phyloP scores from a whole-genome alignment of 1,139 yeast species.

The Pneumocystis murina region DNA sequence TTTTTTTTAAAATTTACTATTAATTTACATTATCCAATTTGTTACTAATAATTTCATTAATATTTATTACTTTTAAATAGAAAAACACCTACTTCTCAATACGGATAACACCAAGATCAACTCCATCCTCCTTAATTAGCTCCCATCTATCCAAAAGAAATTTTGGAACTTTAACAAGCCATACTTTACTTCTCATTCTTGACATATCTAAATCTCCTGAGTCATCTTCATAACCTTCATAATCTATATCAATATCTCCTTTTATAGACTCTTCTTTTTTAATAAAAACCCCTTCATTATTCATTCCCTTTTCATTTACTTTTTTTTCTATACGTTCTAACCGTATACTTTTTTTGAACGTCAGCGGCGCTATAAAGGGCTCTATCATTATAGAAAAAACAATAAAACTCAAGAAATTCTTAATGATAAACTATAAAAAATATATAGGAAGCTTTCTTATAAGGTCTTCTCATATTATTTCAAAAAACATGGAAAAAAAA shows the following conservation, averaged over 20 bases:
- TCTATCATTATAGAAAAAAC: neutral
- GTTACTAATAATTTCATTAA: slow-evolving; percentile 1
- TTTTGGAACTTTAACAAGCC: slow-evolving; percentile 85
- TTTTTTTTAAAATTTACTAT: neutral
- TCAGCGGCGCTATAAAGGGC: neutral
- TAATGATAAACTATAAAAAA: neutral
- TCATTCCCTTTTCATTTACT: neutral
- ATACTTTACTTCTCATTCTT: slow-evolving; percentile 39
- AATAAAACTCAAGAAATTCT: neutral
- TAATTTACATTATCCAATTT: slow-evolving; percentile 1
- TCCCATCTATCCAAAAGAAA: slow-evolving; percentile 76
- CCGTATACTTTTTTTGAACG: neutral
- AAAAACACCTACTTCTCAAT: slow-evolving; percentile 24
- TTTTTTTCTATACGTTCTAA: neutral
- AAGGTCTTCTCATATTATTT: neutral
- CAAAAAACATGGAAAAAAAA: neutral
- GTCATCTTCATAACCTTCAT: slow-evolving; percentile 18
- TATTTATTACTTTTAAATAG: slow-evolving; percentile 18
- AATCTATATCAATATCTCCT: slow-evolving; percentile 12
- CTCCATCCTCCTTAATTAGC: slow-evolving; percentile 45
- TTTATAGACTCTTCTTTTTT: slow-evolving; percentile 5
- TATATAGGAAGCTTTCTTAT: neutral
- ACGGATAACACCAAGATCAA: slow-evolving; percentile 67
- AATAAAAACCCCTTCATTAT: neutral
- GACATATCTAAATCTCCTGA: slow-evolving; percentile 28